These are phyloP conservation scores for Entomophthora muscae DNA, from an alignment of 371 early-diverging fungal genomes.

Conservation along the genomic window DNA sequence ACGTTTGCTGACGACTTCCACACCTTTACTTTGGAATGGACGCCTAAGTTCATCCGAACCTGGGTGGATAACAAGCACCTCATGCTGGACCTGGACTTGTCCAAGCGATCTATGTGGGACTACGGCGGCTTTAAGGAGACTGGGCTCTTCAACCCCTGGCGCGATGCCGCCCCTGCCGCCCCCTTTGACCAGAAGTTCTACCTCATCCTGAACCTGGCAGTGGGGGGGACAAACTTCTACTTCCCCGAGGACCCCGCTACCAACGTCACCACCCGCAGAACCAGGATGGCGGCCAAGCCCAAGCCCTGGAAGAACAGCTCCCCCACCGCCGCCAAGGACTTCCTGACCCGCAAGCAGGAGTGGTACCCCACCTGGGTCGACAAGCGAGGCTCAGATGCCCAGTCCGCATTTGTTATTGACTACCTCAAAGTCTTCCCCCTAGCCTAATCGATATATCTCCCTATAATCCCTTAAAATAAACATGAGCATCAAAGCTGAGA, in stretches of 20 bases:
- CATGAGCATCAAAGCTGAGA: too few relatives aligned
- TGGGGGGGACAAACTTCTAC: constrained; percentile 40
- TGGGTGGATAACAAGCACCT: constrained; percentile 29
- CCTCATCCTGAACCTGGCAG: constrained; percentile 45
- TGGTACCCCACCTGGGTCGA: constrained; percentile 37
- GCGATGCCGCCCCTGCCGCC: constrained; percentile 23
- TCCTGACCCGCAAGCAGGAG: constrained; percentile 22
- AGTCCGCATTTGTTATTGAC: constrained; percentile 31
- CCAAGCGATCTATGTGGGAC: constrained; percentile 26
- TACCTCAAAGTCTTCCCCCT: constrained; percentile 30
- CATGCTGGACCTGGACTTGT: constrained; percentile 25
- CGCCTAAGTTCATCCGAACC: constrained; percentile 30
- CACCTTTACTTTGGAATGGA: constrained; percentile 36
- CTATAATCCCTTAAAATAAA: too few relatives aligned
- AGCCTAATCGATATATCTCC: too few relatives aligned
- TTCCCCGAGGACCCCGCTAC: constrained; percentile 29
- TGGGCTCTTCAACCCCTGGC: constrained; percentile 32
- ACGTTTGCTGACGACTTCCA: constrained; percentile 26
- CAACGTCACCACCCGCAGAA: not conserved
- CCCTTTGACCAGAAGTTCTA: constrained; percentile 49
- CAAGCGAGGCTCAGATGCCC: constrained; percentile 15
- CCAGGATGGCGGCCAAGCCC: not conserved
- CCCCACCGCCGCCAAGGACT: constrained; percentile 24
- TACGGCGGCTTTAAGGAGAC: constrained; percentile 19
- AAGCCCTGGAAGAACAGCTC: constrained; percentile 34